Percentiles rank a stretch among this genome's conserved stretches.
These are phyloP conservation scores for Ajuga reptans DNA, from an alignment of 305 asterid species.

Conservation along the genomic window DNA sequence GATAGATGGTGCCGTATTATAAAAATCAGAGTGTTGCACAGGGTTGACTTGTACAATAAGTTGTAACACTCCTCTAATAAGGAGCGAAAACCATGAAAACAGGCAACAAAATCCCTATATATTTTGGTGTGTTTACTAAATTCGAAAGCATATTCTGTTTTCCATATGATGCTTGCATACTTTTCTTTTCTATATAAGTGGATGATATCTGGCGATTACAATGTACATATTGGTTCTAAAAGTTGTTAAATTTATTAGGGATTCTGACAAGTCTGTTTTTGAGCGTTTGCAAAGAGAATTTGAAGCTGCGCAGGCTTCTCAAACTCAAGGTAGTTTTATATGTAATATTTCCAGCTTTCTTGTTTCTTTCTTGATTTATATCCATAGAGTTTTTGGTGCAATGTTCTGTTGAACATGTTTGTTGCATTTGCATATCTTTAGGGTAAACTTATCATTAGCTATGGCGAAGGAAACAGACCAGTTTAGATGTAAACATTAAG, in stretches of 20 bases:
- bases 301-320: slow-evolving; percentile 78
- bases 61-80: not conserved
- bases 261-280: slow-evolving; percentile 80
- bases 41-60: not conserved
- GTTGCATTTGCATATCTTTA: not conserved
- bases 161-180: not conserved
- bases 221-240: slow-evolving; percentile 18
- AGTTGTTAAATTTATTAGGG: slow-evolving; percentile 44
- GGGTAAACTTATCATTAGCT: not conserved
- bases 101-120: not conserved
- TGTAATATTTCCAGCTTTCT: not conserved
- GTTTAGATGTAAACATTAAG: not conserved
- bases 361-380: not conserved
- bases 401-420: not conserved
- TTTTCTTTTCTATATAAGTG: not conserved
- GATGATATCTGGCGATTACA: slow-evolving; percentile 4
- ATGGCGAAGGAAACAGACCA: not conserved
- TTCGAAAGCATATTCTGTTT: not conserved
- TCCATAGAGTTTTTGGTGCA: not conserved
- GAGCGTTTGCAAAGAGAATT: slow-evolving; percentile 88
- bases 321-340: slow-evolving; percentile 63
- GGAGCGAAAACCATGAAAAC: not conserved
- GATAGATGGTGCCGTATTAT: not conserved
- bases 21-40: not conserved
- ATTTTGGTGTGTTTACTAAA: not conserved